Evolutionary conservation across 768 basidiomycete species (phyloP), one percentile per base, ranked within the genome.

Genomic region (Boletus reticulatus): DNA sequence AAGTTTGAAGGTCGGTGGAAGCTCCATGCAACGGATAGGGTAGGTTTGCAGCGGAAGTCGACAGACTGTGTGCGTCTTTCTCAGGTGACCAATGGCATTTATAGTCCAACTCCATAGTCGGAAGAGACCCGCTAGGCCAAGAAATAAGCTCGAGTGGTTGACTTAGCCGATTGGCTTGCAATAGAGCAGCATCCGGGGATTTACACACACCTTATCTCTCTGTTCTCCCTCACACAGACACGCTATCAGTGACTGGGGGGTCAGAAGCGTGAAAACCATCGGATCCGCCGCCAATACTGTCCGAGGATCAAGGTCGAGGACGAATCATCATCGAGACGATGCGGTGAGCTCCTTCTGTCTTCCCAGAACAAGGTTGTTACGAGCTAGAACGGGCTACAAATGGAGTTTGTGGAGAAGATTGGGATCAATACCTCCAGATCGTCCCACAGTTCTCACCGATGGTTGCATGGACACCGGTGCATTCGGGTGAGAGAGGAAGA

Each of bases 271-370:
- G 53, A 46, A 50, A 43, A 20, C 34, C 7, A 27, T 41, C 29
- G 17, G 14, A 32, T 24, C 10, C 41, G 46, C 13, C 29, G 32
- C 19, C 32, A 13, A 41, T 6, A 14, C 3, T 29, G 48, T 53
- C 58, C 58, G 43, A 61, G 50, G 52, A 60, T 56, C 59, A 60
- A 48, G 20, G 43, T 29, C 31, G 27, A 61, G 34, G 19, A 34
- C 19, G 20, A 37, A 43, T n/a, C 37, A 3, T 32, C 12, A 14
- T 36, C 34, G 14, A 19, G 44, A 32, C 24, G 22, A 24, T 31
- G 45, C 9, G 24, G 45, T 44, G 45, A 42, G 10, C 34, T 61
- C 31, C 24, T 31, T n/a, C 37, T 36, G 11, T 14, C 19, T 48
- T 44, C 24, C 27, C 19, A 41, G 42, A 29, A 29, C 6, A 17